phyloP scores from a whole-genome alignment of 1,284 basidiomycete species.

The Pseudozyma thailandica region DNA sequence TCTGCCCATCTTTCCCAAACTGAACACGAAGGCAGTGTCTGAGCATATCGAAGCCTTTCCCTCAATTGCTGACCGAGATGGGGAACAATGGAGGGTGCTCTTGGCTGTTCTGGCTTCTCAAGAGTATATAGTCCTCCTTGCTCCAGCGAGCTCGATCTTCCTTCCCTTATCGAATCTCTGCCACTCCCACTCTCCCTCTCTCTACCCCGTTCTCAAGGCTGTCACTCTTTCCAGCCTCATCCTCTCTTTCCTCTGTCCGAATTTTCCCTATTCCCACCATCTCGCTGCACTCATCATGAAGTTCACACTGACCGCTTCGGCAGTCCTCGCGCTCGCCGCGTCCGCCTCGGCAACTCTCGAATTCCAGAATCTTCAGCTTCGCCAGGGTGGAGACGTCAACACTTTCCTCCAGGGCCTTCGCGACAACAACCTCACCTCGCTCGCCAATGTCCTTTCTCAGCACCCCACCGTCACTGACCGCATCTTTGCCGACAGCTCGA shows the following conservation, averaged over 20 bases:
- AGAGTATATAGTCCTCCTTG: constrained; percentile 24
- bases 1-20: neutral
- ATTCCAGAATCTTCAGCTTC: constrained; percentile 38
- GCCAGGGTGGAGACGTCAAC: constrained; percentile 47
- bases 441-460: constrained; percentile 41
- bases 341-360: constrained; percentile 13
- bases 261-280: constrained; percentile 1
- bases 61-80: neutral
- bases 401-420: constrained; percentile 39
- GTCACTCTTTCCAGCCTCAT: constrained; percentile 45
- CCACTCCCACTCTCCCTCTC: constrained; percentile 14
- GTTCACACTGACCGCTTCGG: constrained; percentile 20
- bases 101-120: neutral
- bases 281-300: constrained; percentile 23
- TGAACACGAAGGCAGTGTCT: neutral
- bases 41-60: too few species aligned
- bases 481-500: constrained; percentile 41
- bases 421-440: constrained; percentile 46
- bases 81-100: neutral
- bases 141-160: neutral
- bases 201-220: constrained; percentile 8
- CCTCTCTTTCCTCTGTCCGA: neutral
- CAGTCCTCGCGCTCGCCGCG: constrained; percentile 19
- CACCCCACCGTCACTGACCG: constrained; percentile 43
- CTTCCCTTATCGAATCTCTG: constrained; percentile 2